Percentiles rank a stretch among this genome's conserved stretches.
Conservation (phyloP, 257 asterid species). For the Ballota nigra region DNA sequence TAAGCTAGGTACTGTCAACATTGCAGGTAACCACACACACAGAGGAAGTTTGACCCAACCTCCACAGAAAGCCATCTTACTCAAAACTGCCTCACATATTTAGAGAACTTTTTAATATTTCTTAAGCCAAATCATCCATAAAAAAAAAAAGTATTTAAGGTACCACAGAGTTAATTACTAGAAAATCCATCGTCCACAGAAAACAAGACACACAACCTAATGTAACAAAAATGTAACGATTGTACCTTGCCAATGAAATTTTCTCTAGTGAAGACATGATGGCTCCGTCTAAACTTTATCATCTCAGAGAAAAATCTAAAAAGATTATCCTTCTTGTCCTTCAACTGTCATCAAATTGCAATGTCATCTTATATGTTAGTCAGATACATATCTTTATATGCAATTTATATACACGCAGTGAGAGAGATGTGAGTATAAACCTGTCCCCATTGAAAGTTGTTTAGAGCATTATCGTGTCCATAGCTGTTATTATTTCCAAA, state of each 20-base stretch:
- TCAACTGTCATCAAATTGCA: slow-evolving; percentile 57
- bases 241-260: slow-evolving; percentile 77
- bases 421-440: slow-evolving; percentile 38
- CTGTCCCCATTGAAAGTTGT: slow-evolving; percentile 88
- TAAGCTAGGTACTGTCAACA: too few species aligned
- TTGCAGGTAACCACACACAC: too few species aligned
- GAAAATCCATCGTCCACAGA: neutral
- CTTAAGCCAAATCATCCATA: neutral
- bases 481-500: slow-evolving; percentile 93
- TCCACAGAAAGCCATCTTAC: too few species aligned
- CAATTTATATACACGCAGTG: neutral
- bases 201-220: neutral
- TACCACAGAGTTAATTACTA: neutral
- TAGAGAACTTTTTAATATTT: neutral
- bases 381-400: neutral
- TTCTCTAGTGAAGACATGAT: slow-evolving; percentile 54
- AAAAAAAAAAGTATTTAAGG: neutral
- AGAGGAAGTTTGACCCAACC: too few species aligned
- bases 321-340: slow-evolving; percentile 63
- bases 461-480: slow-evolving; percentile 87
- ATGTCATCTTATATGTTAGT: slow-evolving; percentile 10
- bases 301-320: slow-evolving; percentile 88
- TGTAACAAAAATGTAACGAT: neutral
- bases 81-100: too few species aligned
- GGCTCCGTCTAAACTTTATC: slow-evolving; percentile 67